Base-by-base conservation (phyloP, 2,329 filamentous ascomycete genomes). In the Saccharata proteae region DNA sequence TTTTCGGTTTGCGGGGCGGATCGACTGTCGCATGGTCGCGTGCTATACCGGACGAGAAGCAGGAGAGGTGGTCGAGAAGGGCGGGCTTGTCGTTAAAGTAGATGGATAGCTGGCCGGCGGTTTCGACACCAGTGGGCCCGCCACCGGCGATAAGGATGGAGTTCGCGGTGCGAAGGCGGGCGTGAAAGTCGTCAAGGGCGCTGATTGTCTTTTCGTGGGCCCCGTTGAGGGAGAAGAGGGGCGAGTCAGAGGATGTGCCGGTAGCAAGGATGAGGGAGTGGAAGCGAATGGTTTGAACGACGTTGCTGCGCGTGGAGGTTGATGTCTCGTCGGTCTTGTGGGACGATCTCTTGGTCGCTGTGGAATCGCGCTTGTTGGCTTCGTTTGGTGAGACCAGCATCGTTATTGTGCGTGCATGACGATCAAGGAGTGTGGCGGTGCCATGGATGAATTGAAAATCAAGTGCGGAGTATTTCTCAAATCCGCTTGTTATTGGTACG, bases 261-360 rank as follows among this genome's bases (percentile, higher is more conserved):
- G 55, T 59, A 4, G 51, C 49, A 21, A 57, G 39, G 28, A 58
- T 43, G 2, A 59, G 43, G 16, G 52, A 49, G 35, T 58, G 45
- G 37, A 49, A 58, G 2, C 29, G 34, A 9, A 57, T 39, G 11
- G 35, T 44, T 29, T 54, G 43, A 11, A 26, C 21, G 7, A 11
- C 3, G 14, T 11, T 11, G 14, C 26, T 29, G n/a, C 14, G 21
- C 10, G 12, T 26, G 8, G 34, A 9, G 6, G 12, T 25, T 12
- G 34, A 3, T 2, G 12, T 11, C 10, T 18, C 10, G 7, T 16
- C 7, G n/a, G 30, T 17, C 18, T 26, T 25, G 39, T 37, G 27
- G n/a, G 16, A 18, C 15, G 4, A 13, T 13, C 5, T 30, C 22
- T 25, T 32, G 12, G 18, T 36, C 7, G 13, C 17, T 3, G 16